Conservation (phyloP, 805 yeast species). For the Yamadazyma paraphyllophila region DNA sequence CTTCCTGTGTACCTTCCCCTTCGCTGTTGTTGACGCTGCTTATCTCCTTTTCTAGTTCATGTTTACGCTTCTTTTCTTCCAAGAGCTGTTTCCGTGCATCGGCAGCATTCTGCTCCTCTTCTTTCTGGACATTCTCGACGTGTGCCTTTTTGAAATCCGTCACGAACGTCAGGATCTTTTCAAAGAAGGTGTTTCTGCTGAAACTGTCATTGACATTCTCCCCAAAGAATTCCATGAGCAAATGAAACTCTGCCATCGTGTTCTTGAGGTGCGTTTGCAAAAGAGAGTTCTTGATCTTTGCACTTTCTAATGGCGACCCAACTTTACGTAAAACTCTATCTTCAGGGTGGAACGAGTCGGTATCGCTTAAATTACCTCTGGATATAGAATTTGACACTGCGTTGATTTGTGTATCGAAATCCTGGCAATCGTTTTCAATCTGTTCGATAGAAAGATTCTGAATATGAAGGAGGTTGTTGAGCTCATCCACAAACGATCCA, state of each 20-base stretch:
- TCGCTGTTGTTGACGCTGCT: slow-evolving; percentile 11
- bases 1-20: slow-evolving; percentile 9
- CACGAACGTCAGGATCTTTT: slow-evolving; percentile 76
- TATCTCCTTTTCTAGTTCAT: slow-evolving; percentile 6
- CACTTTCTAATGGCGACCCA: slow-evolving; percentile 67
- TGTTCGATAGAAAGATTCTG: slow-evolving; percentile 82
- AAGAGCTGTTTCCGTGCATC: slow-evolving; percentile 35
- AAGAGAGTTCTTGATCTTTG: slow-evolving; percentile 65
- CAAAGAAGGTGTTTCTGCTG: slow-evolving; percentile 69
- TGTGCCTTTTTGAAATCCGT: slow-evolving; percentile 78
- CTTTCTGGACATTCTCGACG: slow-evolving; percentile 72
- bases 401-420: slow-evolving; percentile 56
- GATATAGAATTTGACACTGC: slow-evolving; percentile 74
- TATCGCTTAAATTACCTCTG: slow-evolving; percentile 82
- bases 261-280: slow-evolving; percentile 61
- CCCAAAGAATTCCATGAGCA: slow-evolving; percentile 82
- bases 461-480: slow-evolving; percentile 55
- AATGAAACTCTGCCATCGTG: slow-evolving; percentile 63
- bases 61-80: slow-evolving; percentile 18
- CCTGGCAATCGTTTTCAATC: slow-evolving; percentile 66
- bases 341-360: slow-evolving; percentile 74
- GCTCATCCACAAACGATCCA: slow-evolving; percentile 71
- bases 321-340: slow-evolving; percentile 68
- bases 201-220: slow-evolving; percentile 74
- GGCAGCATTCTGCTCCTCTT: slow-evolving; percentile 65